Base-by-base conservation (phyloP, 2,329 filamentous ascomycete genomes). In the Aspergillaceae sp. region DNA sequence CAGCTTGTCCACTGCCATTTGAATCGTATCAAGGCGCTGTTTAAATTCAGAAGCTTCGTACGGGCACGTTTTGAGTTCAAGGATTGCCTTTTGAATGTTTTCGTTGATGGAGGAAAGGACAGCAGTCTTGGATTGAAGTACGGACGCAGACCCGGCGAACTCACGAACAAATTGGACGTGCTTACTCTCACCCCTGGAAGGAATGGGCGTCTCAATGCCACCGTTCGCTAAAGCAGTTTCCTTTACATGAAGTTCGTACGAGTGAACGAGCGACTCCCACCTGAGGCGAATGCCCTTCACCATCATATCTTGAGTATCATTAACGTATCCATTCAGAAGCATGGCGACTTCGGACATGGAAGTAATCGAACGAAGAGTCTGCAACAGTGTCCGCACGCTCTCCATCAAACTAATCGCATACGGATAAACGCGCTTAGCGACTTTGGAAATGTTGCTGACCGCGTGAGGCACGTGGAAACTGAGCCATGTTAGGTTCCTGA, bases 331-430 rank as follows among this genome's bases (percentile, higher is more conserved):
- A 61, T 87, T 89, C 27, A 98, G 76, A 26, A 99, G 74, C 42
- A 94, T 83, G 1, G 89, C 82, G 48, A 96, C 89, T 54, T 91
- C 86, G 7, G 83, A 79, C 87, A 98, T 91, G 45, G 85, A 80
- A 11, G 81, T 75, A 49, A 98, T 94, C 43, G 86, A 82, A 29
- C 88, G 83, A 56, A 85, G 84, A 0, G 89, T 96, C 67, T 97
- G 91, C 2, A 88, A 80, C 52, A 94, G 84, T 0, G 89, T 97
- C 48, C 90, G 81, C n/a, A 97, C 88, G 59, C 89, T 97, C 70
- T 99, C 92, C 89, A 98, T 98, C 55, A 99, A 72, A 61, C 90
- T 97, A 54, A 98, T 90, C 27, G 94, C 92, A 61, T 94, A 98
- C 0, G 92, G 92, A 58, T 99, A 99, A 3, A 98, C 92, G 44